Conservation (phyloP, 179 eudicot genomes). For the Patellifolia procumbens region DNA sequence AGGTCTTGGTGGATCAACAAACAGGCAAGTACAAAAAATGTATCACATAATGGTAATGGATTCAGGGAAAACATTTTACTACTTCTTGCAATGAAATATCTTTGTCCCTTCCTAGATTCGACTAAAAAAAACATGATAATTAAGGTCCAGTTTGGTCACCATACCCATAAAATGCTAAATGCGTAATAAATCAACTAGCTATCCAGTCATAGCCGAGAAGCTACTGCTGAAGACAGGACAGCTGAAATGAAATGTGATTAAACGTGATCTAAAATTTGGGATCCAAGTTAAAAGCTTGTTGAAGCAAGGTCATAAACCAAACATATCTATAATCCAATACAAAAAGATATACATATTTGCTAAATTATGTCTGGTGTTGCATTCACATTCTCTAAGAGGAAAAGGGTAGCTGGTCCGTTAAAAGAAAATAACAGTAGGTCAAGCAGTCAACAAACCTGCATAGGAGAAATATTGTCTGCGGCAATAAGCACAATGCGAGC, state of each 20-base stretch:
- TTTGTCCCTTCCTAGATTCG: too few species aligned
- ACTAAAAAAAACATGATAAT: too few species aligned
- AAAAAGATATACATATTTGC: neutral
- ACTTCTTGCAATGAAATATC: too few species aligned
- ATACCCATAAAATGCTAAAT: neutral
- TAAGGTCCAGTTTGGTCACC: neutral
- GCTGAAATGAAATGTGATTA: neutral
- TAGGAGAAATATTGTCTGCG: slow-evolving; percentile 68
- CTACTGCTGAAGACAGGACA: neutral
- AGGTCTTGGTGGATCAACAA: neutral
- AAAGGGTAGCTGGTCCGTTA: neutral
- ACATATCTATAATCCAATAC: neutral
- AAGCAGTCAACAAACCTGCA: slow-evolving; percentile 45
- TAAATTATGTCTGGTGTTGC: neutral
- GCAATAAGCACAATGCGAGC: slow-evolving; percentile 73
- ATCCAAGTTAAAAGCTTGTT: neutral
- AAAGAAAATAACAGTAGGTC: neutral
- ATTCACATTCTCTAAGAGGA: neutral
- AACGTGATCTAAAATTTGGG: neutral
- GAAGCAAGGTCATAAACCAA: neutral
- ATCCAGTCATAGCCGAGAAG: neutral
- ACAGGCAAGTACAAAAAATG: neutral
- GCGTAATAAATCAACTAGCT: neutral
- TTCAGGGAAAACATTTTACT: neutral
- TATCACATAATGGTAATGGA: neutral